These are phyloP conservation scores for Anthracocystis setariae DNA, from an alignment of 1,284 basidiomycete species.

Conservation along the genomic window DNA sequence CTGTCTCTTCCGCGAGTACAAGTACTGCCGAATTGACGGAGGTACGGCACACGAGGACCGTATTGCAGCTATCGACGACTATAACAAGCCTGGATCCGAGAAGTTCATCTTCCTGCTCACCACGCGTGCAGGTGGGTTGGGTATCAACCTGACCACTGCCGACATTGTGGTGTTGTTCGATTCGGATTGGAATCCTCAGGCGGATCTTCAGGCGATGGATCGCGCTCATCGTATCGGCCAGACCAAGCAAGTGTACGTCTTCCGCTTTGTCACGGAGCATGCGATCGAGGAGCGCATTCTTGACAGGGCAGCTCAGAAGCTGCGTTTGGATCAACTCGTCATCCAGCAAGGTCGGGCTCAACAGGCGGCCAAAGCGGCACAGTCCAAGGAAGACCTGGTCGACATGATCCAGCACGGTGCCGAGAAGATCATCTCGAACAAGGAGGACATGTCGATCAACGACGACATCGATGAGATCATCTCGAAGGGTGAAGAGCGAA, in stretches of 20 bases:
- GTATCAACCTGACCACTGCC: conserved; percentile 95
- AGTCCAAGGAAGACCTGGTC: conserved; percentile 93
- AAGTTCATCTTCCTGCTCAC: conserved; percentile 98
- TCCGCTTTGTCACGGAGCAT: conserved; percentile 93
- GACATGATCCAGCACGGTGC: conserved; percentile 99
- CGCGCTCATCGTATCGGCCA: conserved; percentile 98
- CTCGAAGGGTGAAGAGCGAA: conserved; percentile 79
- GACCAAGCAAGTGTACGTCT: conserved; percentile 98
- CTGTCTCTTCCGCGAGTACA: conserved; percentile 87
- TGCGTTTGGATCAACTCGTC: conserved; percentile 93
- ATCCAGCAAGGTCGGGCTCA: conserved; percentile 90
- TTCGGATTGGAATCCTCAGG: conserved; percentile 99
- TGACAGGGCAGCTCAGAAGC: conserved; percentile 94
- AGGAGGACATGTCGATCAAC: conserved; percentile 75
- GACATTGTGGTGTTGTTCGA: conserved; percentile 98
- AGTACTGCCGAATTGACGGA: conserved; percentile 95
- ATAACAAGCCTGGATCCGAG: conserved; percentile 92
- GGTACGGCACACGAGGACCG: conserved; percentile 95
- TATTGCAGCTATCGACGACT: conserved; percentile 94
- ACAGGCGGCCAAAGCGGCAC: conserved; percentile 74
- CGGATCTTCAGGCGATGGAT: conserved; percentile 99
- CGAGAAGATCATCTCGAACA: conserved; percentile 90
- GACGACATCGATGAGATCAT: conserved; percentile 97
- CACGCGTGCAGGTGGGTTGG: conserved; percentile 96
- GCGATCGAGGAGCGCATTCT: conserved; percentile 98